Conservation (phyloP, 805 yeast genomes). For the Nakazawaea sp. region DNA sequence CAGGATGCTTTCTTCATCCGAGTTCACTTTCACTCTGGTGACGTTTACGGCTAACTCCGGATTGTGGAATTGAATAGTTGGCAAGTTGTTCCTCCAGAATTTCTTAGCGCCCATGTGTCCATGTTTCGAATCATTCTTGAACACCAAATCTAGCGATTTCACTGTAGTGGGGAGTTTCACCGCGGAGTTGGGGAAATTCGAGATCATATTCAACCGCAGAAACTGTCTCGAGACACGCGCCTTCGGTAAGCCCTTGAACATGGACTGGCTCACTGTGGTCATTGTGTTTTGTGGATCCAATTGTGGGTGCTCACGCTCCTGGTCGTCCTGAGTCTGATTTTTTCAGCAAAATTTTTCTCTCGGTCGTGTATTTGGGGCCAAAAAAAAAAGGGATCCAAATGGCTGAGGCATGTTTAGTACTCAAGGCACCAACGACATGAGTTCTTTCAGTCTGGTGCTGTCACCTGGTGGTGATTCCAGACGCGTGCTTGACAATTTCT, state of each 20-base stretch:
- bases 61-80: constrained; percentile 77
- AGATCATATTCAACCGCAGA: constrained; percentile 41
- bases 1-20: constrained; percentile 33
- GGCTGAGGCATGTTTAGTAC: too few species aligned
- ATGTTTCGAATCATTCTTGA: constrained; percentile 38
- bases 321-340: too few species aligned
- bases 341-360: too few species aligned
- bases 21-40: constrained; percentile 38
- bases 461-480: too few species aligned
- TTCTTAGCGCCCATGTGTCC: constrained; percentile 65
- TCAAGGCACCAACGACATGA: too few species aligned
- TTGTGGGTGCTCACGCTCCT: too few species aligned
- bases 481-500: too few species aligned
- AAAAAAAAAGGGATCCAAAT: too few species aligned
- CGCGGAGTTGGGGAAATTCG: constrained; percentile 40
- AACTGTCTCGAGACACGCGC: constrained; percentile 40
- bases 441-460: too few species aligned
- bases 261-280: too few species aligned
- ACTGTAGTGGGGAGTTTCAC: constrained; percentile 29
- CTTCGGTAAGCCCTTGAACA: constrained; percentile 28
- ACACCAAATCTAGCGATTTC: constrained; percentile 41
- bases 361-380: too few species aligned
- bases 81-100: constrained; percentile 71
- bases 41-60: constrained; percentile 62
- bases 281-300: too few species aligned